Conservation (phyloP, 345 rosid genomes). For the Ricinus communis region DNA sequence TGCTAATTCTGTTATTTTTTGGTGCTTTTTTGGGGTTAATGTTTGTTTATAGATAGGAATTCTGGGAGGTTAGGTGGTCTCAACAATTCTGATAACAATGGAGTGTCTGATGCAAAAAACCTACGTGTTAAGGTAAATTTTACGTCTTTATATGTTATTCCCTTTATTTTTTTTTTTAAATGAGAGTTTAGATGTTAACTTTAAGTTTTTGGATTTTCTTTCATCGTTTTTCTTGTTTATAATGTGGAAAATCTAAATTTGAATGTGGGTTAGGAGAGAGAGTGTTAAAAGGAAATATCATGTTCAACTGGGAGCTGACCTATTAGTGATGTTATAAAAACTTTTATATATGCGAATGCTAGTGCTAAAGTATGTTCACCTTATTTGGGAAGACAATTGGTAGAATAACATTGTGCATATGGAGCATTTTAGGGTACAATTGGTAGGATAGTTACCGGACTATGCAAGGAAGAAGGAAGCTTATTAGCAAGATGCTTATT, state of each 20-base stretch:
- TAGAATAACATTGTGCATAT: too few species aligned
- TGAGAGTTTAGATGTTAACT: not conserved
- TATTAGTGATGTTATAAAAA: not conserved
- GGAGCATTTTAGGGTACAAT: too few species aligned
- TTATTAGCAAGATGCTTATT: too few species aligned
- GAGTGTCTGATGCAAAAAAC: conserved; percentile 59
- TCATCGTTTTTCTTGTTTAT: not conserved
- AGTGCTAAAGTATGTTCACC: too few species aligned
- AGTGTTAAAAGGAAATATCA: not conserved
- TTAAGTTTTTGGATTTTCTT: not conserved
- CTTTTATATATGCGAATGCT: too few species aligned
- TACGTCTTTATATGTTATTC: too few species aligned
- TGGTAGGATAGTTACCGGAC: too few species aligned
- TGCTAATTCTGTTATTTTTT: conserved; percentile 15
- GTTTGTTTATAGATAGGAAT: conserved; percentile 54
- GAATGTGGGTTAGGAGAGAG: not conserved
- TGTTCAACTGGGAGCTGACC: not conserved
- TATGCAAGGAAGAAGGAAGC: too few species aligned
- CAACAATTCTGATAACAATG: conserved; percentile 49
- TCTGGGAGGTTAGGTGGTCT: conserved; percentile 62
- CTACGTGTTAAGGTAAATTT: conserved; percentile 78
- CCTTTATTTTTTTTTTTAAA: too few species aligned
- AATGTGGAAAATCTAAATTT: not conserved
- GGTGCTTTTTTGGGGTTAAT: not conserved
- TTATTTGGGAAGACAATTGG: too few species aligned